These are phyloP conservation scores for Sideroxylon spinosum DNA, from an alignment of 179 eudicot genomes.

Conservation along the genomic window DNA sequence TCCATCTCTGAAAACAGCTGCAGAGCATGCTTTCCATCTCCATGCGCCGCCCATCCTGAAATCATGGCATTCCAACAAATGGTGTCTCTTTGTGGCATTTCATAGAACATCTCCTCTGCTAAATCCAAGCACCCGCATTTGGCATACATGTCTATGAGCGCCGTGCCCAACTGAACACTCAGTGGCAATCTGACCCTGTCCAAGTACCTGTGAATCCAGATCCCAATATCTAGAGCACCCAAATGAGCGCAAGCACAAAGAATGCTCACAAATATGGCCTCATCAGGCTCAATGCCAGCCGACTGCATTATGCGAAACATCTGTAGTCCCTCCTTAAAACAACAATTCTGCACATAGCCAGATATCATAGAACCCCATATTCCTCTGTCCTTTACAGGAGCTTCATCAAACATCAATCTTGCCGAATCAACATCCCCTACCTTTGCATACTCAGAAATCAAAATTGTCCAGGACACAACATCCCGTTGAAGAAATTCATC, in stretches of 20 bases:
- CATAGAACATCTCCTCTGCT: constrained; percentile 28
- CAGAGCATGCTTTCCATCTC: constrained; percentile 25
- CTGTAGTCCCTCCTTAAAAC: constrained; percentile 33
- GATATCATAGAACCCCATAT: constrained; percentile 37
- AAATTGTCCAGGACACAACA: constrained; percentile 33
- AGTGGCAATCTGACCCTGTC: not conserved
- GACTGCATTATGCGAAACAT: constrained; percentile 31
- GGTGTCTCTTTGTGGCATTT: constrained; percentile 30
- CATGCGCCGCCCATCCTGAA: constrained; percentile 30
- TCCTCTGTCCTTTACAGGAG: constrained; percentile 33
- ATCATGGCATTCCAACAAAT: constrained; percentile 38
- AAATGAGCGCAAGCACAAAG: constrained; percentile 36
- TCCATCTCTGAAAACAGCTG: constrained; percentile 29
- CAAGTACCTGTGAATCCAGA: constrained; percentile 30
- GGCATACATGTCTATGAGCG: constrained; percentile 33
- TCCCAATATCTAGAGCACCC: constrained; percentile 32
- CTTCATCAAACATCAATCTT: constrained; percentile 33
- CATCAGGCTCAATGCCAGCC: constrained; percentile 24
- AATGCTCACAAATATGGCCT: constrained; percentile 21
- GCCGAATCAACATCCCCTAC: constrained; percentile 25
- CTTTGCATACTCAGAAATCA: constrained; percentile 35
- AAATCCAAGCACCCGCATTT: constrained; percentile 34
- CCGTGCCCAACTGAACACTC: constrained; percentile 26
- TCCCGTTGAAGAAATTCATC: constrained; percentile 16
- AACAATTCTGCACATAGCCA: constrained; percentile 36